Evolutionary conservation across 179 eudicot species (phyloP).

Genomic region (Gypsophila paniculata): DNA sequence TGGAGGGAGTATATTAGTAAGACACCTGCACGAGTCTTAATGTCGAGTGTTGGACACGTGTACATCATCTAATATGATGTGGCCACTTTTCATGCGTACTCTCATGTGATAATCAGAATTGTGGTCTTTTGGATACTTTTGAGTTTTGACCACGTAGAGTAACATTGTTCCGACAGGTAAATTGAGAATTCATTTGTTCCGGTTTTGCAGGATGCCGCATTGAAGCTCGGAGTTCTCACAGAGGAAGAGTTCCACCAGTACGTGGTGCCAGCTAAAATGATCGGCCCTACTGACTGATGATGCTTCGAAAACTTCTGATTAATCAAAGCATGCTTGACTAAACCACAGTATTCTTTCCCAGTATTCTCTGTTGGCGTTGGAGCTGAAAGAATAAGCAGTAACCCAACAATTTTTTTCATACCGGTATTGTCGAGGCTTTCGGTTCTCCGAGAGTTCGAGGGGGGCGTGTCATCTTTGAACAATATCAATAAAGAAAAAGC

Average conservation of each 20-base stretch:
- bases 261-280: conserved; percentile 90
- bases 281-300: conserved; percentile 68
- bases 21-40: too few species aligned
- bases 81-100: too few species aligned
- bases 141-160: neutral
- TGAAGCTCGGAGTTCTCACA: conserved; percentile 70
- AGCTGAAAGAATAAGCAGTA: conserved; percentile 24
- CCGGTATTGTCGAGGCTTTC: conserved; percentile 30
- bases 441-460: neutral
- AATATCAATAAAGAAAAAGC: conserved; percentile 26
- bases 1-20: too few species aligned
- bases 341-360: conserved; percentile 12
- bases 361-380: neutral
- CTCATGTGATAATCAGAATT: too few species aligned
- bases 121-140: too few species aligned
- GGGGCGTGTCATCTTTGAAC: neutral
- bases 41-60: too few species aligned
- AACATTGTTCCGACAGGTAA: neutral
- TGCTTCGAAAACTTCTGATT: neutral
- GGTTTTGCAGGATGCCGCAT: conserved; percentile 73
- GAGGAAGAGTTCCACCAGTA: conserved; percentile 76
- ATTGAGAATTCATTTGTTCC: neutral
- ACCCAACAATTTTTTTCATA: conserved; percentile 15
- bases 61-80: too few species aligned
- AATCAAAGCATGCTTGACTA: neutral